Evolutionary conservation across 2,329 filamentous ascomycete genomes (phyloP).

Genomic region (Moelleriella libera): DNA sequence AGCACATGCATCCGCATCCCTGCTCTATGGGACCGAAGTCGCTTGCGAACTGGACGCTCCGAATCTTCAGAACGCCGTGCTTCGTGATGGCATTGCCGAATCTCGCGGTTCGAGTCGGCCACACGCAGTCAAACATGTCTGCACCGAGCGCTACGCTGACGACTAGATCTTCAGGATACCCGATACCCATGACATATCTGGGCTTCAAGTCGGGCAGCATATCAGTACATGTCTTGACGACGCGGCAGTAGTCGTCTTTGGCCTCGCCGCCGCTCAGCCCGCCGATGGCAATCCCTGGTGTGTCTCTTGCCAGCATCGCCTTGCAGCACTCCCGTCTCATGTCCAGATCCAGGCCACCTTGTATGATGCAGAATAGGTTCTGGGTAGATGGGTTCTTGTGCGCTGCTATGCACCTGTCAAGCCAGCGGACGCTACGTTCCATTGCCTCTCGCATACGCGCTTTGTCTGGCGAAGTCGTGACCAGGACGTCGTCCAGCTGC

Average conservation of each 20-base stretch:
- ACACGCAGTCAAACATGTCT: conserved; percentile 99
- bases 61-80: conserved; percentile 69
- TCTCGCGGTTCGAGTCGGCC: conserved; percentile 89
- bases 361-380: conserved; percentile 97
- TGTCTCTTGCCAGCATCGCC: conserved; percentile 81
- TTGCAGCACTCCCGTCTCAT: conserved; percentile 71
- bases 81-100: conserved; percentile 91
- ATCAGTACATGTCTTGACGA: conserved; percentile 74
- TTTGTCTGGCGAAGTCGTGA: conserved; percentile 83
- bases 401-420: conserved; percentile 85
- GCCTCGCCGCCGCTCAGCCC: conserved; percentile 90
- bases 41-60: conserved; percentile 57
- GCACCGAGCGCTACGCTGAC: conserved; percentile 88
- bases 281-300: conserved; percentile 91
- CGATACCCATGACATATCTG: conserved; percentile 98
- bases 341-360: conserved; percentile 81
- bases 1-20: conserved; percentile 70
- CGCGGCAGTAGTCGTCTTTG: conserved; percentile 82
- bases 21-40: conserved; percentile 79
- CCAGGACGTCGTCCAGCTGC: conserved; percentile 97
- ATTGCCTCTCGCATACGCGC: conserved; percentile 87
- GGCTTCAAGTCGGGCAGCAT: conserved; percentile 82
- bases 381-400: conserved; percentile 73
- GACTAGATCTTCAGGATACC: conserved; percentile 90
- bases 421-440: conserved; percentile 86